These are phyloP conservation scores for Antarctomyces pellizariae DNA, from an alignment of 495 filamentous ascomycete genomes.

Conservation along the genomic window DNA sequence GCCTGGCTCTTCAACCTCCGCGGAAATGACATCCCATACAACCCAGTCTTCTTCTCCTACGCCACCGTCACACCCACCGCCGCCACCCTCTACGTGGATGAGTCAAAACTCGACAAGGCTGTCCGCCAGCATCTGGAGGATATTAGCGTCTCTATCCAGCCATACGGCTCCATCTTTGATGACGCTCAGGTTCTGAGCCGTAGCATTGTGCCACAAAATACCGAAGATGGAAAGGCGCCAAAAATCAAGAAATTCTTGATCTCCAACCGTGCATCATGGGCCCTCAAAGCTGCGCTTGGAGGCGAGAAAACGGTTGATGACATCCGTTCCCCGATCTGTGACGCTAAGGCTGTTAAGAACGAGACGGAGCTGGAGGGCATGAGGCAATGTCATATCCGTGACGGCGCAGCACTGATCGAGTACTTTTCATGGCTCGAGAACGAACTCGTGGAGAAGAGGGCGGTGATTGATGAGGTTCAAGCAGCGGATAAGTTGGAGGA, in stretches of 20 bases:
- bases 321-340: conserved; percentile 64
- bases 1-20: conserved; percentile 96
- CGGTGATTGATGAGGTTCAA: conserved; percentile 63
- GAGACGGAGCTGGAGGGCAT: conserved; percentile 78
- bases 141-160: conserved; percentile 46
- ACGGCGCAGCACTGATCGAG: conserved; percentile 76
- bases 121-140: conserved; percentile 45
- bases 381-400: conserved; percentile 80
- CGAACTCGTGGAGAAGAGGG: conserved; percentile 50
- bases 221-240: conserved; percentile 9
- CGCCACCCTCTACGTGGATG: conserved; percentile 69
- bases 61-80: conserved; percentile 63
- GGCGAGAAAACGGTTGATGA: conserved; percentile 80
- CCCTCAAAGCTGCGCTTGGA: conserved; percentile 63
- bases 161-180: conserved; percentile 64
- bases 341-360: conserved; percentile 96
- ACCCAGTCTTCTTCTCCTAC: conserved; percentile 97
- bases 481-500: conserved; percentile 78
- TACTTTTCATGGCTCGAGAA: conserved; percentile 97
- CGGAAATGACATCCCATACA: conserved; percentile 93
- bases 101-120: conserved; percentile 47
- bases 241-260: conserved; percentile 53
- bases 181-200: conserved; percentile 42
- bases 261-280: conserved; percentile 86
- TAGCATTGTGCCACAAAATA: conserved; percentile 19